These are phyloP conservation scores for Termitomyces sp. DNA, from an alignment of 768 basidiomycete genomes.

Conservation along the genomic window DNA sequence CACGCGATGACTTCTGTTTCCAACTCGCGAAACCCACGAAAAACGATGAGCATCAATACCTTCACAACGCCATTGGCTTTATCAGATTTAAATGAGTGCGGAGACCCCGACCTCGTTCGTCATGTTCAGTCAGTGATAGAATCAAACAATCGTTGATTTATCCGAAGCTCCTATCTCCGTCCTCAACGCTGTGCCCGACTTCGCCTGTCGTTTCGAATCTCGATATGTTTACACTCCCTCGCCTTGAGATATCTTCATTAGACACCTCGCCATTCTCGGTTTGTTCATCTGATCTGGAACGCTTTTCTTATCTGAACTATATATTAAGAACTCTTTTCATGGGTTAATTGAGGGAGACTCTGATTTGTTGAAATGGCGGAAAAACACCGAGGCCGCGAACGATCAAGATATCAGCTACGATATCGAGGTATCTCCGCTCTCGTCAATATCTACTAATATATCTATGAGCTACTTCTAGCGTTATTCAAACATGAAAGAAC, in stretches of 20 bases:
- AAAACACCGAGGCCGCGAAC: neutral
- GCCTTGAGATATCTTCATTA: slow-evolving; percentile 8
- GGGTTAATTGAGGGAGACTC: slow-evolving; percentile 10
- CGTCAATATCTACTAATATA: neutral
- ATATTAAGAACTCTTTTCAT: slow-evolving; percentile 8
- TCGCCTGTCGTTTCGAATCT: slow-evolving; percentile 2
- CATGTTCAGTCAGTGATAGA: neutral
- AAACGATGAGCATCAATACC: neutral
- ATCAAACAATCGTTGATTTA: neutral
- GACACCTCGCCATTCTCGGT: slow-evolving; percentile 14
- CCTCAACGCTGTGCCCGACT: slow-evolving; percentile 8
- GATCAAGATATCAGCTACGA: slow-evolving; percentile 32
- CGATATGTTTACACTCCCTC: slow-evolving; percentile 5
- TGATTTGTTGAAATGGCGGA: neutral
- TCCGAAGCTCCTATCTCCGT: slow-evolving; percentile 10
- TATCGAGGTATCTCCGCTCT: slow-evolving; percentile 27
- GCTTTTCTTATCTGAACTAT: neutral
- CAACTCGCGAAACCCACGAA: neutral
- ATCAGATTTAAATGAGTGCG: neutral
- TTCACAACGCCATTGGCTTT: neutral
- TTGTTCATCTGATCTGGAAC: neutral
- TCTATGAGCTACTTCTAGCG: slow-evolving; percentile 21
- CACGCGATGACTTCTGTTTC: neutral
- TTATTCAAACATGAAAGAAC: slow-evolving; percentile 33
- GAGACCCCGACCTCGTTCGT: slow-evolving; percentile 3